These are phyloP conservation scores for Sphaerobolus stellatus DNA, from an alignment of 1,284 basidiomycete species.

Conservation along the genomic window DNA sequence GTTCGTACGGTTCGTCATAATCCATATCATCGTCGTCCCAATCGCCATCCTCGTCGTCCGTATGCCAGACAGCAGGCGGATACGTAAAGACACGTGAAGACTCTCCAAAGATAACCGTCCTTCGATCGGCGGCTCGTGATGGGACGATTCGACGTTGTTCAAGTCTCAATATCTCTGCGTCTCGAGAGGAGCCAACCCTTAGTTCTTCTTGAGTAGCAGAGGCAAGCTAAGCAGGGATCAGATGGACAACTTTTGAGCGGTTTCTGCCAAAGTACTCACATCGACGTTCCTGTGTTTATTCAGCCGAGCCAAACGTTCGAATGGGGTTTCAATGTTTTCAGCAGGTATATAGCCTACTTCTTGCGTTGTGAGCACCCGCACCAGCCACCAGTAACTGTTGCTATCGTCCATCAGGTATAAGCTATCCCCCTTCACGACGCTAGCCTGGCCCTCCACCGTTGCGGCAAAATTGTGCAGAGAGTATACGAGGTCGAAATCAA, in stretches of 20 bases:
- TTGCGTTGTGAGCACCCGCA: slow-evolving; percentile 93
- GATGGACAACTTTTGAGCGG: not conserved
- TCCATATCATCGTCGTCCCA: slow-evolving; percentile 54
- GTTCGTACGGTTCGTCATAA: slow-evolving; percentile 73
- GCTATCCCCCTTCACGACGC: slow-evolving; percentile 94
- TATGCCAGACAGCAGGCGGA: slow-evolving; percentile 74
- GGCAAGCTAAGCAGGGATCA: slow-evolving; percentile 53
- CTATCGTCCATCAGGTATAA: slow-evolving; percentile 93
- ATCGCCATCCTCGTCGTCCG: slow-evolving; percentile 76
- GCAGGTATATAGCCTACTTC: slow-evolving; percentile 99
- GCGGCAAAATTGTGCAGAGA: slow-evolving; percentile 92
- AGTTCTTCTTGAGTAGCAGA: slow-evolving; percentile 71
- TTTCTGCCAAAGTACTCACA: slow-evolving; percentile 47
- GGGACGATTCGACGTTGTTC: slow-evolving; percentile 49
- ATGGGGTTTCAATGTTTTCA: slow-evolving; percentile 99
- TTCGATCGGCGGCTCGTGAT: slow-evolving; percentile 33
- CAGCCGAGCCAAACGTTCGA: slow-evolving; percentile 90
- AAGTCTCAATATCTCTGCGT: slow-evolving; percentile 32
- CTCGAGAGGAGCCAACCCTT: slow-evolving; percentile 46
- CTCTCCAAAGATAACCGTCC: slow-evolving; percentile 59
- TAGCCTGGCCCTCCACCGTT: slow-evolving; percentile 94
- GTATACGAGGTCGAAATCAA: slow-evolving; percentile 88
- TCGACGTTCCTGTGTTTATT: slow-evolving; percentile 99
- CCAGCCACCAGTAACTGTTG: slow-evolving; percentile 98
- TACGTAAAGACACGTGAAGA: slow-evolving; percentile 65